Conservation (phyloP, 345 rosid genomes). For the Corymbia maculata region DNA sequence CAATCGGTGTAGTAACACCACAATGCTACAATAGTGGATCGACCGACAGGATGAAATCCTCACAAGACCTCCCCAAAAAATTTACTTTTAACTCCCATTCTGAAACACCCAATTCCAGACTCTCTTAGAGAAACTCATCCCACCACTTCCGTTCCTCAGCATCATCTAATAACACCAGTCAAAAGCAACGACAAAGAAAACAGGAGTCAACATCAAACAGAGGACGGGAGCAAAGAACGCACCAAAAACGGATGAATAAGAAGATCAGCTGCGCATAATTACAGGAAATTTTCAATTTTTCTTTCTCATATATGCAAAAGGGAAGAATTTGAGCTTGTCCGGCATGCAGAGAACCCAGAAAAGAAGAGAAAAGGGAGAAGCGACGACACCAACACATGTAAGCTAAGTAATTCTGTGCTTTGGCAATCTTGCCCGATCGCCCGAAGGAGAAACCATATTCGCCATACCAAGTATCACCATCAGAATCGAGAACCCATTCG, state of each 20-base stretch:
- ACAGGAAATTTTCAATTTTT: background rate
- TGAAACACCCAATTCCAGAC: background rate
- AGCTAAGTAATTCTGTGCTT: background rate
- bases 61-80: background rate
- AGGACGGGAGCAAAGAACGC: background rate
- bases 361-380: background rate
- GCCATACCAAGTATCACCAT: background rate
- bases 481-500: background rate
- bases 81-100: background rate
- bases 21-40: background rate
- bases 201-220: background rate
- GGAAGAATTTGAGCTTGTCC: background rate
- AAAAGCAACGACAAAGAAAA: background rate
- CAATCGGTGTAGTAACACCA: background rate
- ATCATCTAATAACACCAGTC: background rate
- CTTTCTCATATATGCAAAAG: background rate
- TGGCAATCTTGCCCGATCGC: background rate
- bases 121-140: background rate
- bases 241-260: background rate
- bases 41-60: background rate
- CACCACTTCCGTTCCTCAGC: background rate
- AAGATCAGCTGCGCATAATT: background rate
- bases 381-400: background rate
- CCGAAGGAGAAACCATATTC: background rate
- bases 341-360: background rate